These are phyloP conservation scores for Leccinum uliginosum DNA, from an alignment of 768 basidiomycete genomes.

Conservation along the genomic window DNA sequence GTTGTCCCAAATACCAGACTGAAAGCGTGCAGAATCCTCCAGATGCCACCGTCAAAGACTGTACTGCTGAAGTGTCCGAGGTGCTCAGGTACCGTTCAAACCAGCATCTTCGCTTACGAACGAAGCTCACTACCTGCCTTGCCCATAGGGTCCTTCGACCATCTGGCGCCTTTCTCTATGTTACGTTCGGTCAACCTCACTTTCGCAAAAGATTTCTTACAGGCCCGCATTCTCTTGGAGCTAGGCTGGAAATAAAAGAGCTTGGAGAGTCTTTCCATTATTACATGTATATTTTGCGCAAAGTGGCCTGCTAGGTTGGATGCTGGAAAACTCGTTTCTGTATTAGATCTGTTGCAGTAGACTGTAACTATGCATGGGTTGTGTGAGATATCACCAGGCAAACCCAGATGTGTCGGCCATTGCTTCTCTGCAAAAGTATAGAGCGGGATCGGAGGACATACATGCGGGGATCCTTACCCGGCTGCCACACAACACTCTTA, in stretches of 20 bases:
- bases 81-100: conserved; percentile 49
- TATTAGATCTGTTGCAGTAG: not conserved
- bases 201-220: conserved; percentile 71
- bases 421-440: conserved; percentile 18
- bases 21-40: conserved; percentile 58
- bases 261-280: conserved; percentile 83
- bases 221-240: conserved; percentile 38
- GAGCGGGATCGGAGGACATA: conserved; percentile 7
- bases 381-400: not conserved
- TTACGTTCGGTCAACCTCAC: conserved; percentile 89
- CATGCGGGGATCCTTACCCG: conserved; percentile 4
- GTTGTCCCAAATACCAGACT: not conserved
- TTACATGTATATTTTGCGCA: conserved; percentile 67
- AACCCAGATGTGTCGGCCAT: conserved; percentile 1
- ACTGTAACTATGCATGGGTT: not conserved
- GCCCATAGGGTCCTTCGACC: conserved; percentile 56
- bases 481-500: conserved; percentile 14
- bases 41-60: conserved; percentile 62
- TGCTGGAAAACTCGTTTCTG: not conserved
- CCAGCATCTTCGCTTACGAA: not conserved
- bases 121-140: not conserved
- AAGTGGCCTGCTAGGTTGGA: conserved; percentile 13
- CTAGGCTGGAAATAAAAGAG: conserved; percentile 61
- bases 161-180: conserved; percentile 65
- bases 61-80: conserved; percentile 73